Evolutionary conservation across 371 early-diverging fungal species (phyloP).

Genomic region (Mucor piriformis): DNA sequence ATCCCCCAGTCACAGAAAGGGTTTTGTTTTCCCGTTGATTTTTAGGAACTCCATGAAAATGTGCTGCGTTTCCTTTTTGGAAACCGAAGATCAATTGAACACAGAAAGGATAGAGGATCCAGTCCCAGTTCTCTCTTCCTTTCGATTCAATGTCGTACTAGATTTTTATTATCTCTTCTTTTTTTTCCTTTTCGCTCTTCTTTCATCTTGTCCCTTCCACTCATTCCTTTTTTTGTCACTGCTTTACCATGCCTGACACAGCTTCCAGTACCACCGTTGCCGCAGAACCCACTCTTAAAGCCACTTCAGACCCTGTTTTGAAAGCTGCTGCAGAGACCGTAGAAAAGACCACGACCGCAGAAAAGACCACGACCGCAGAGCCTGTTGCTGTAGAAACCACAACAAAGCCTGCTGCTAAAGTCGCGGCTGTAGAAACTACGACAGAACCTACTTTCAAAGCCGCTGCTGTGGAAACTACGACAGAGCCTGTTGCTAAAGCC

Average conservation of each 20-base stretch:
- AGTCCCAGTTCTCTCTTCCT: slow-evolving; percentile 5
- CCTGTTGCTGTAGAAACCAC: background rate
- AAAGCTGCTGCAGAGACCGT: background rate
- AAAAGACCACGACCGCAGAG: slow-evolving; percentile 2
- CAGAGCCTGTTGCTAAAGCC: too few relatives aligned
- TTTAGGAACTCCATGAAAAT: background rate
- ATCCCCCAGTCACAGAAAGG: background rate
- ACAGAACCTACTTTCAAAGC: too few relatives aligned
- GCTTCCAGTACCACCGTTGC: background rate
- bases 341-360: background rate
- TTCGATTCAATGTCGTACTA: slow-evolving; percentile 22
- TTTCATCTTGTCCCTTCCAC: background rate
- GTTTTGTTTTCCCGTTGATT: background rate
- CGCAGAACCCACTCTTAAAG: background rate
- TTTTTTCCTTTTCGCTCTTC: background rate
- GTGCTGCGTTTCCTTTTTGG: slow-evolving; percentile 6
- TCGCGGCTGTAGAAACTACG: too few relatives aligned
- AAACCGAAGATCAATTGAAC: slow-evolving; percentile 7
- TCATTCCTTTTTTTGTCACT: background rate
- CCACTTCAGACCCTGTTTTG: background rate
- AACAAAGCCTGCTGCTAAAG: too few relatives aligned
- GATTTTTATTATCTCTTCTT: background rate
- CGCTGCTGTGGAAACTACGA: too few relatives aligned
- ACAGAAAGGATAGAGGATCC: background rate
- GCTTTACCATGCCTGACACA: background rate